These are phyloP conservation scores for Mycena sanguinolenta DNA, from an alignment of 768 basidiomycete genomes.

Conservation along the genomic window DNA sequence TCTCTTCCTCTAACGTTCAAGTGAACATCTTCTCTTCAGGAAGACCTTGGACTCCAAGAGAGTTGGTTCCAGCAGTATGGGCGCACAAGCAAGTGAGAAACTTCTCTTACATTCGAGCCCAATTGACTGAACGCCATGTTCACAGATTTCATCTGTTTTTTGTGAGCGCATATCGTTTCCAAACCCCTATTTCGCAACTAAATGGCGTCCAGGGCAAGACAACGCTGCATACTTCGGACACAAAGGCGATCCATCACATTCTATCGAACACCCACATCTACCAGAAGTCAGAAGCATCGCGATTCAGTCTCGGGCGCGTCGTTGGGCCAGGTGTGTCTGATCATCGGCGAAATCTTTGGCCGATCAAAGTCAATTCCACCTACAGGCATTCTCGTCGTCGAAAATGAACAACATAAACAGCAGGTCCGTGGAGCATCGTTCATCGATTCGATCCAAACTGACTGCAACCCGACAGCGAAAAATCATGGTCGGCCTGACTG, in stretches of 20 bases:
- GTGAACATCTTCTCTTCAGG: not conserved
- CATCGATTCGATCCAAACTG: not conserved
- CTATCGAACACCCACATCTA: slow-evolving; percentile 58
- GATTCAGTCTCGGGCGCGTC: slow-evolving; percentile 44
- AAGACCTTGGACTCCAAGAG: slow-evolving; percentile 8
- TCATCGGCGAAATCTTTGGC: no score
- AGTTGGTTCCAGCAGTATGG: slow-evolving; percentile 9
- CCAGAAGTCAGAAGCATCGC: slow-evolving; percentile 54
- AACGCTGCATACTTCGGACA: slow-evolving; percentile 54
- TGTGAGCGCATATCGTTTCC: not conserved
- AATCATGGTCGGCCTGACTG: slow-evolving; percentile 38
- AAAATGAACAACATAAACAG: slow-evolving; percentile 39
- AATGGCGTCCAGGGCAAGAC: not conserved
- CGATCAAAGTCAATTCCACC: not conserved
- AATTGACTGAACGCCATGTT: no score
- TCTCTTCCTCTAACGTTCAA: no score
- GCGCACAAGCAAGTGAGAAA: not conserved
- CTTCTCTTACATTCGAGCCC: not conserved
- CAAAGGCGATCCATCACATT: slow-evolving; percentile 63
- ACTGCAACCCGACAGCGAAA: slow-evolving; percentile 36
- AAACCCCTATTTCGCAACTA: not conserved
- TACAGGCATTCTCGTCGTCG: slow-evolving; percentile 51
- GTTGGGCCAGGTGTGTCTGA: slow-evolving; percentile 41
- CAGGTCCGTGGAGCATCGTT: slow-evolving; percentile 23
- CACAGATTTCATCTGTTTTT: slow-evolving; percentile 1